Evolutionary conservation across 495 filamentous ascomycete genomes (phyloP).

Genomic region (Penicillium crystallinum): DNA sequence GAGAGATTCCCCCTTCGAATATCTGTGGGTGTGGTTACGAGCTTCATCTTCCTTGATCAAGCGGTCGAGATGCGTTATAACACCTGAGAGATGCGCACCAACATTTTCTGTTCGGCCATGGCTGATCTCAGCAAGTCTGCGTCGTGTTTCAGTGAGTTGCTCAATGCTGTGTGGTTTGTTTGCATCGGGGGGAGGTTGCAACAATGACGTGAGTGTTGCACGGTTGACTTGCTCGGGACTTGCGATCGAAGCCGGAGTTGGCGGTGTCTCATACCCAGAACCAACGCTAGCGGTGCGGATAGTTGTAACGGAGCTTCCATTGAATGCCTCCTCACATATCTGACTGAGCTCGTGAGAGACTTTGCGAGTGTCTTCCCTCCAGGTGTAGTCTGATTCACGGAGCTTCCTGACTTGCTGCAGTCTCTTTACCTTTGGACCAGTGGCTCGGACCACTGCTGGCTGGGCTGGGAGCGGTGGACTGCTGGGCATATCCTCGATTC

Average conservation of each 20-base stretch:
- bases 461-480: constrained; percentile 41
- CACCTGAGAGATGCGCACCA: constrained; percentile 48
- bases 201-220: background rate
- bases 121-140: constrained; percentile 46
- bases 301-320: constrained; percentile 57
- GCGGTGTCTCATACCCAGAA: constrained; percentile 47
- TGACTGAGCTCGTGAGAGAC: constrained; percentile 63
- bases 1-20: constrained; percentile 21
- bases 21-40: background rate
- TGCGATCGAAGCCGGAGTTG: constrained; percentile 43
- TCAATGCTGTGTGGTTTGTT: constrained; percentile 41
- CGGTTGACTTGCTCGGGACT: constrained; percentile 25
- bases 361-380: constrained; percentile 57
- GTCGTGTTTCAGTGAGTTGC: constrained; percentile 54
- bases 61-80: constrained; percentile 59
- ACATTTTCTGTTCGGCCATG: constrained; percentile 33
- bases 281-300: constrained; percentile 40
- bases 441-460: constrained; percentile 33
- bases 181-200: constrained; percentile 4
- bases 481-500: constrained; percentile 18
- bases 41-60: constrained; percentile 47
- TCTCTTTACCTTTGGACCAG: constrained; percentile 22
- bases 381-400: constrained; percentile 43
- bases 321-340: constrained; percentile 80
- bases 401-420: constrained; percentile 34